Base-by-base conservation (phyloP, 352 stramenopile species). In the Thalassiosira hispida region DNA sequence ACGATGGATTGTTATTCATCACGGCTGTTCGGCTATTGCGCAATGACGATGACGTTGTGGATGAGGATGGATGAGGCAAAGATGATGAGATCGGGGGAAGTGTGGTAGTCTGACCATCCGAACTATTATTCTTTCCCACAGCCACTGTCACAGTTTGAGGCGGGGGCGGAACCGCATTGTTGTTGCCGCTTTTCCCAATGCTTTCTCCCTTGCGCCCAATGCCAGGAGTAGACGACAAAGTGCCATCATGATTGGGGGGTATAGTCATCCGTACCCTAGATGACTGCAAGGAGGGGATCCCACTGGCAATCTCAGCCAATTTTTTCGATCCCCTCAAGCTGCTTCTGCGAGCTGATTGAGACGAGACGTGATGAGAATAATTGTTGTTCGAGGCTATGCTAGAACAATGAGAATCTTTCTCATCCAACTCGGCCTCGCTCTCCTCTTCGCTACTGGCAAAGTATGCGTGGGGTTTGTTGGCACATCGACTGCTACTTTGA, bases 321-420 rank as follows among this genome's bases (percentile, higher is more conserved):
- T 71, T 46, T 63, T 73, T 76, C 62, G 42, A 52, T 62, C 49
- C 62, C 25, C 62, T 27, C 31, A 33, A 11, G 29, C 38, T 25
- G 20, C 40, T n/a, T 2, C 1, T 8, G 18, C 27, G 29, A 49
- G 14, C 23, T 29, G 22, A 16, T 66, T 38, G 23, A 9, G 57
- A 66, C 46, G 18, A 12, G 46, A 52, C n/a, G 57, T n/a, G n/a
- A n/a, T n/a, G n/a, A n/a, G n/a, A n/a, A n/a, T 51, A 51, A 22
- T 51, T 51, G 23, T 35, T 62, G 18, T 63, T 44, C 23, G 55
- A 63, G 22, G 55, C 55, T 8, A 33, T 25, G 7, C 55, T 27
- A 3, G 73, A 81, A 1, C 64, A 81, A 63, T 81, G 73, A 23
- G 73, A 81, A 61, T 81, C 73, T 57, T 62, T 72, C 51, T 81